A percentile compares a stretch with the other conserved stretches of the same genome.
These are phyloP conservation scores for Emergomyces africanus DNA, from an alignment of 2,329 filamentous ascomycete species.

Conservation along the genomic window DNA sequence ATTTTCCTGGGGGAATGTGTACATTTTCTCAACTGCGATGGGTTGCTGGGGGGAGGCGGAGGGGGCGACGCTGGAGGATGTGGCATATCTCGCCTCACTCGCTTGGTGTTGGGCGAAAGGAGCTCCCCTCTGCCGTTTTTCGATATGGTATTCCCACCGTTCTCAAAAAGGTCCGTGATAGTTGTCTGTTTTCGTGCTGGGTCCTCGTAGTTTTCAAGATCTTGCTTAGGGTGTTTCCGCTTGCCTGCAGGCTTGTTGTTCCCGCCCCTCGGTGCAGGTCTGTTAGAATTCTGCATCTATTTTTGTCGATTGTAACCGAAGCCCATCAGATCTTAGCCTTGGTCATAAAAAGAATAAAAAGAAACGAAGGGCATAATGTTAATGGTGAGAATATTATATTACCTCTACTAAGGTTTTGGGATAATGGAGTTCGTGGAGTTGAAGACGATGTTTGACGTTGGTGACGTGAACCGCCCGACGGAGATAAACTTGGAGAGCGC, in stretches of 20 bases:
- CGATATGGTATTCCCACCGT: constrained; percentile 10
- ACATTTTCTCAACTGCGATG: constrained; percentile 38
- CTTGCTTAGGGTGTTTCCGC: constrained; percentile 22
- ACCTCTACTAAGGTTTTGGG: neutral
- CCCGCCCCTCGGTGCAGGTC: constrained; percentile 29
- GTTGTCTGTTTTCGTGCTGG: constrained; percentile 22
- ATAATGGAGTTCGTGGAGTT: neutral
- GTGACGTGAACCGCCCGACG: neutral
- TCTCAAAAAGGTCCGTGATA: constrained; percentile 34
- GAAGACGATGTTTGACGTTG: constrained; percentile 3
- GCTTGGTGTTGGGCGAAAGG: constrained; percentile 29
- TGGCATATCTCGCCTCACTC: constrained; percentile 11
- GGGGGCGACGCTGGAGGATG: neutral
- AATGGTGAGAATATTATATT: neutral
- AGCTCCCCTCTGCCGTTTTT: constrained; percentile 13
- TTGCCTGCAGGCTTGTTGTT: constrained; percentile 31
- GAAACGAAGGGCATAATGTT: neutral
- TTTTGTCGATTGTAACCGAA: constrained; percentile 16
- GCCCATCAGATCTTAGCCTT: constrained; percentile 1
- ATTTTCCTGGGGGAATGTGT: constrained; percentile 32
- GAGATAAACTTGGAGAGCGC: constrained; percentile 1
- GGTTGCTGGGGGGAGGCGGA: neutral
- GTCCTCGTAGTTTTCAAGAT: constrained; percentile 22
- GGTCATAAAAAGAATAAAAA: neutral
- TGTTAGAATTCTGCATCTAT: constrained; percentile 30